A percentile compares a stretch with the other conserved stretches of the same genome.
phyloP scores from a whole-genome alignment of 2,329 filamentous ascomycete species.

The Anisogramma anomala region DNA sequence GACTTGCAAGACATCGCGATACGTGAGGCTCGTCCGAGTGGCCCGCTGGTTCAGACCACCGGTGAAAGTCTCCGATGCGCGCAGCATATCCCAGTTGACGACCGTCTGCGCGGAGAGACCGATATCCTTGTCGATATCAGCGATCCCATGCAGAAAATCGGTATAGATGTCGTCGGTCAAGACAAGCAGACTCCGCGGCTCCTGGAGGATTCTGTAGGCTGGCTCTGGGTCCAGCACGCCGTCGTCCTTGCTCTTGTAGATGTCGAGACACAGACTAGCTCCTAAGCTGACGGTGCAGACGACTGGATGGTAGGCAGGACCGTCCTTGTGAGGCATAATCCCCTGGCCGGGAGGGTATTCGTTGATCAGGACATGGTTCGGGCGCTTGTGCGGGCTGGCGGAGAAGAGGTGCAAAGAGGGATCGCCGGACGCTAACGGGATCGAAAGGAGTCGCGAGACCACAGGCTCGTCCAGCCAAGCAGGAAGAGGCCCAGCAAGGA shows the following conservation, averaged over 20 bases:
- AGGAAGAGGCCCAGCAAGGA: conserved; percentile 65
- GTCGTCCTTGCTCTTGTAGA: conserved; percentile 54
- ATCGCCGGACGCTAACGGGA: conserved; percentile 26
- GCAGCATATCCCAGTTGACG: conserved; percentile 61
- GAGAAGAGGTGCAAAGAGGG: conserved; percentile 32
- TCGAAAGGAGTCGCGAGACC: conserved; percentile 46
- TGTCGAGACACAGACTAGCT: conserved; percentile 62
- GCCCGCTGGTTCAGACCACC: conserved; percentile 45
- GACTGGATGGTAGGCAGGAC: conserved; percentile 71
- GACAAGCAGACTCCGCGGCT: conserved; percentile 69
- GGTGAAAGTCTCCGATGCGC: conserved; percentile 32
- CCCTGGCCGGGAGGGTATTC: conserved; percentile 80
- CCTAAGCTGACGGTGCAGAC: conserved; percentile 88
- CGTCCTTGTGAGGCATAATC: conserved; percentile 98
- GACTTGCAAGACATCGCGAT: conserved; percentile 76
- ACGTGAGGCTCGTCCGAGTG: conserved; percentile 63
- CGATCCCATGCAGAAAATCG: conserved; percentile 64
- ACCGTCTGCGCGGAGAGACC: conserved; percentile 50
- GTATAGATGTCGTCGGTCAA: conserved; percentile 59
- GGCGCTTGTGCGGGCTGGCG: conserved; percentile 58
- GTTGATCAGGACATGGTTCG: conserved; percentile 91
- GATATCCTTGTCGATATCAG: conserved; percentile 53
- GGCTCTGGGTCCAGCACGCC: conserved; percentile 43
- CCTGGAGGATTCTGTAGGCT: conserved; percentile 58
- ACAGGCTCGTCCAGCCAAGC: conserved; percentile 63